Conservation (phyloP, 2,329 filamentous ascomycete species). For the Xenosphaeropsis pyriputrescens region DNA sequence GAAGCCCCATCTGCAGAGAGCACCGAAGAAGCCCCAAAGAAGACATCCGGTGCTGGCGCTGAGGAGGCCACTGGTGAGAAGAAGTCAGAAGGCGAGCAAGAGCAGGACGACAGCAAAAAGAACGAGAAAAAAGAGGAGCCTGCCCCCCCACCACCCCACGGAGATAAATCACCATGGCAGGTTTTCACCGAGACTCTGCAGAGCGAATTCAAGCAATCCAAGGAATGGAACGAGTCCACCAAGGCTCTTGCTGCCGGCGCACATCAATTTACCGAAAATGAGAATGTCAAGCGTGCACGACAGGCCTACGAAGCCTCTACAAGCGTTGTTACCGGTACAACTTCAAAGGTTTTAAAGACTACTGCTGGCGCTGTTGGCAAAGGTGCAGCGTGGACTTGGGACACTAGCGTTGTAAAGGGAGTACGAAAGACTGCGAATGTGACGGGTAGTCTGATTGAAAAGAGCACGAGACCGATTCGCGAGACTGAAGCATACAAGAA, state of each 20-base stretch:
- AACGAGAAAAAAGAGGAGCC: conserved; percentile 47
- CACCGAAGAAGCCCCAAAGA: conserved; percentile 5
- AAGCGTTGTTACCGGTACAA: conserved; percentile 65
- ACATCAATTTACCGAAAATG: conserved; percentile 85
- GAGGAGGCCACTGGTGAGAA: conserved; percentile 9
- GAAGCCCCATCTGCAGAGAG: not conserved
- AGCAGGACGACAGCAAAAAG: conserved; percentile 27
- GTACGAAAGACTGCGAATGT: conserved; percentile 74
- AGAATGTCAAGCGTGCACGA: conserved; percentile 72
- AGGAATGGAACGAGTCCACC: conserved; percentile 98
- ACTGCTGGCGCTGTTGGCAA: conserved; percentile 82
- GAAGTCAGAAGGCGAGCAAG: conserved; percentile 18
- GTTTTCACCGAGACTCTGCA: conserved; percentile 97
- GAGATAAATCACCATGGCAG: conserved; percentile 97
- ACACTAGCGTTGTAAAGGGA: conserved; percentile 84
- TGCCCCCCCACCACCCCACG: conserved; percentile 78
- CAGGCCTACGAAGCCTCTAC: conserved; percentile 80
- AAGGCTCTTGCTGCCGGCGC: conserved; percentile 84
- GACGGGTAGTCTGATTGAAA: conserved; percentile 79
- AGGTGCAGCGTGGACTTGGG: conserved; percentile 93
- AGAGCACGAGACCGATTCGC: conserved; percentile 85
- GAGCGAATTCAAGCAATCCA: conserved; percentile 86
- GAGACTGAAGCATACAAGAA: conserved; percentile 91
- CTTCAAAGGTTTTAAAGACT: conserved; percentile 66
- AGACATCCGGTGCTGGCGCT: conserved; percentile 3